Evolutionary conservation across 768 basidiomycete genomes (phyloP).

Genomic region (Lepiota brunneoincarnata): DNA sequence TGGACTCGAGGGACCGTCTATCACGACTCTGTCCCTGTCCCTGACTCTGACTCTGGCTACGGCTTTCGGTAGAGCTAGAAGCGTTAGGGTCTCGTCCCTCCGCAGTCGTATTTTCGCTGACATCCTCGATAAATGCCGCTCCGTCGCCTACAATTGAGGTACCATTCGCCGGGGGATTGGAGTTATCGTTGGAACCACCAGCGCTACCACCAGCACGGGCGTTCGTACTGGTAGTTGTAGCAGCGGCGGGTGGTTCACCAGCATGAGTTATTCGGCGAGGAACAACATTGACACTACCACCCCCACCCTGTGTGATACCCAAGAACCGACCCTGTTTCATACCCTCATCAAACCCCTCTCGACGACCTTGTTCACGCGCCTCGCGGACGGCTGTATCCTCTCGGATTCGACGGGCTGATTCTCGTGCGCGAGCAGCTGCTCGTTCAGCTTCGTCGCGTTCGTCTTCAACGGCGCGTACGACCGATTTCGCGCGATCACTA

Average conservation of each 20-base stretch:
- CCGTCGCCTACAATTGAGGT: not conserved
- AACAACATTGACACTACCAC: not conserved
- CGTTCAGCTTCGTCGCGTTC: conserved; percentile 2
- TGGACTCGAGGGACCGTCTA: not conserved
- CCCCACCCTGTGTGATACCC: not conserved
- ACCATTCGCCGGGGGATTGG: not conserved
- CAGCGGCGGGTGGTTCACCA: not conserved
- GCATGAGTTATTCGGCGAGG: conserved; percentile 1
- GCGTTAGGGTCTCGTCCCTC: no score
- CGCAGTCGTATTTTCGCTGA: not conserved
- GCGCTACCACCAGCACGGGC: not conserved
- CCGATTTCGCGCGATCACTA: not conserved
- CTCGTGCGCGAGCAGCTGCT: not conserved
- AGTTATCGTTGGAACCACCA: no score
- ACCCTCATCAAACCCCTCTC: conserved; percentile 7
- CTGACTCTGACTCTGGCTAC: no score
- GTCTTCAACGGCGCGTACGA: not conserved
- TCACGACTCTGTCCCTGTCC: no score
- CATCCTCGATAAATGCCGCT: not conserved
- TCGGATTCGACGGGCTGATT: not conserved
- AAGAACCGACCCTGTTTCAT: not conserved
- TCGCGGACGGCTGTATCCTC: conserved; percentile 2
- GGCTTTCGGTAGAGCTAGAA: not conserved
- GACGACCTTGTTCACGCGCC: conserved; percentile 8
- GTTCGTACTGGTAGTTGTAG: not conserved